These are phyloP conservation scores for Candida gigantensis DNA, from an alignment of 1,139 yeast species.

Conservation along the genomic window DNA sequence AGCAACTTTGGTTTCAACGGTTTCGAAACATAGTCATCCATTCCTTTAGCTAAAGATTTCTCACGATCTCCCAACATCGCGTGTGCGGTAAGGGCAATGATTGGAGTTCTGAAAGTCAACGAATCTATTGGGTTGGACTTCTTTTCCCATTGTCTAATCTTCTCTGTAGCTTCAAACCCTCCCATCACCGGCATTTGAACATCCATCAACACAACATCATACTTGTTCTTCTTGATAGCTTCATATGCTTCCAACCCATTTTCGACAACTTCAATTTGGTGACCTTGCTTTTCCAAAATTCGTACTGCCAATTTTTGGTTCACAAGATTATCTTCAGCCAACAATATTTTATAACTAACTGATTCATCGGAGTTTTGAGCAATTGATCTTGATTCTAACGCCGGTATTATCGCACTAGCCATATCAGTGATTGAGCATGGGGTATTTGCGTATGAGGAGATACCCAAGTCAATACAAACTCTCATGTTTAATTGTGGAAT, in stretches of 20 bases:
- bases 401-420: constrained; percentile 82
- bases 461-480: constrained; percentile 80
- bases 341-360: constrained; percentile 67
- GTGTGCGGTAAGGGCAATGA: constrained; percentile 87
- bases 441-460: constrained; percentile 83
- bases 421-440: constrained; percentile 82
- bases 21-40: constrained; percentile 88
- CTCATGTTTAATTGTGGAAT: constrained; percentile 80
- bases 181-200: constrained; percentile 97
- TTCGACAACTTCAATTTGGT: constrained; percentile 78
- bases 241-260: constrained; percentile 83
- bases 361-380: constrained; percentile 81
- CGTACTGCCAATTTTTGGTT: constrained; percentile 85
- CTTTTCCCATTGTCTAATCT: constrained; percentile 85
- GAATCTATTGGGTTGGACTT: constrained; percentile 75
- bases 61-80: constrained; percentile 92
- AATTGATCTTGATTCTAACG: constrained; percentile 77
- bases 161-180: constrained; percentile 87
- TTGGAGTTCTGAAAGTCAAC: constrained; percentile 69
- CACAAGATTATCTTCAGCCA: constrained; percentile 86
- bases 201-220: constrained; percentile 87
- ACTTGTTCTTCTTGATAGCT: constrained; percentile 64
- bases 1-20: constrained; percentile 82
- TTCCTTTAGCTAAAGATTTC: constrained; percentile 80
- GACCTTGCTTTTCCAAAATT: constrained; percentile 81